Conservation (phyloP, 306 rosid species). For the Vachellia collinsii region DNA sequence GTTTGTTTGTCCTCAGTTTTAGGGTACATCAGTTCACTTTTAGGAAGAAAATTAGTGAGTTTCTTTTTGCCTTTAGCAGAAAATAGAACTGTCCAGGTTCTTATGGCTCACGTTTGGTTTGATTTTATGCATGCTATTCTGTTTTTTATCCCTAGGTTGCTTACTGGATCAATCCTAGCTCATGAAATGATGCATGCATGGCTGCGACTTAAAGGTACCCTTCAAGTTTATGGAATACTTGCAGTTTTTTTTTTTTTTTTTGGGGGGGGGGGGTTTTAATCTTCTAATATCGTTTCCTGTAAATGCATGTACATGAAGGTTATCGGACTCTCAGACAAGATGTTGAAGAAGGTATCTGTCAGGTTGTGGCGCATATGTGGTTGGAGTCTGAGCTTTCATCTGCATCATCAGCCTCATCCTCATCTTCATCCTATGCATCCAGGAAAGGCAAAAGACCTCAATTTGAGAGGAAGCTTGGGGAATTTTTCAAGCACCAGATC, state of each 20-base stretch:
- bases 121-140: neutral
- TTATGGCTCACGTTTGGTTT: neutral
- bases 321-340: slow-evolving; percentile 87
- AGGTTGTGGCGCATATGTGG: slow-evolving; percentile 98
- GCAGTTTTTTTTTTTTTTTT: neutral
- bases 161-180: slow-evolving; percentile 94
- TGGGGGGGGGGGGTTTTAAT: neutral
- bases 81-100: neutral
- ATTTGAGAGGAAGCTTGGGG: slow-evolving; percentile 88
- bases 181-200: slow-evolving; percentile 99
- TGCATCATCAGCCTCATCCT: slow-evolving; percentile 65
- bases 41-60: neutral
- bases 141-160: slow-evolving; percentile 57
- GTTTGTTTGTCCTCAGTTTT: neutral
- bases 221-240: neutral
- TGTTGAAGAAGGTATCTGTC: slow-evolving; percentile 99
- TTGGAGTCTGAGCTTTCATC: slow-evolving; percentile 72
- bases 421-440: slow-evolving; percentile 50
- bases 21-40: neutral
- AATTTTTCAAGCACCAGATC: slow-evolving; percentile 91
- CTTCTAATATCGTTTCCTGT: slow-evolving; percentile 3
- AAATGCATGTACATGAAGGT: slow-evolving; percentile 52
- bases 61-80: neutral
- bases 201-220: slow-evolving; percentile 86
- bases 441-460: slow-evolving; percentile 59